phyloP scores from a whole-genome alignment of 116 monocot genomes.

The Posidonia oceanica region DNA sequence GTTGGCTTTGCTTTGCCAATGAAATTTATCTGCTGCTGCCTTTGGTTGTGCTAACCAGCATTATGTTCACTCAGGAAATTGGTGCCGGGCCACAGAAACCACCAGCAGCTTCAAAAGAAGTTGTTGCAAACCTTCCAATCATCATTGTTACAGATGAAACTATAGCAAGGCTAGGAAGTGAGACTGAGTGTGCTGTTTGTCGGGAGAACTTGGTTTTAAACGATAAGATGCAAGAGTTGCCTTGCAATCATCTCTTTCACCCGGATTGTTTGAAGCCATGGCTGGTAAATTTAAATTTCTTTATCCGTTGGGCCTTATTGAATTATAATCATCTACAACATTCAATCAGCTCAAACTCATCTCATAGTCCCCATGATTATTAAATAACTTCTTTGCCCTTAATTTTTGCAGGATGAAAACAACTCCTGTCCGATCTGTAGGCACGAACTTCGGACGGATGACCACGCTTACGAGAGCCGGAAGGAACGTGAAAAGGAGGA shows the following conservation, averaged over 20 bases:
- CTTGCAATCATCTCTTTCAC: conserved; percentile 97
- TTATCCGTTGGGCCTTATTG: neutral
- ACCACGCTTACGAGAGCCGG: conserved; percentile 92
- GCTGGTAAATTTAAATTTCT: conserved; percentile 49
- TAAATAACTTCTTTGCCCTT: neutral
- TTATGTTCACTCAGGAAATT: conserved; percentile 38
- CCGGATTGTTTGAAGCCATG: conserved; percentile 93
- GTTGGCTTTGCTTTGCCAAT: neutral
- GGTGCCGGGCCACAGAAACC: conserved; percentile 50
- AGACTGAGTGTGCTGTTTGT: conserved; percentile 87
- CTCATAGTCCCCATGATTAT: too few species aligned
- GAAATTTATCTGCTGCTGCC: neutral
- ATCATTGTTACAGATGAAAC: conserved; percentile 64
- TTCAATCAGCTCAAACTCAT: too few species aligned
- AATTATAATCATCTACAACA: too few species aligned
- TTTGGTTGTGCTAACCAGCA: too few species aligned
- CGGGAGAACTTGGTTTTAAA: conserved; percentile 61
- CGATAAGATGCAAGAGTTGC: conserved; percentile 95
- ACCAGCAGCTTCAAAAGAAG: conserved; percentile 92
- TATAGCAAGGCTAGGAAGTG: conserved; percentile 52
- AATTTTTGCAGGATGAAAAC: conserved; percentile 60
- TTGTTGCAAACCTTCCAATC: conserved; percentile 78
- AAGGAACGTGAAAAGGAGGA: conserved; percentile 90
- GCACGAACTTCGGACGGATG: conserved; percentile 82
- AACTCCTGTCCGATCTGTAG: conserved; percentile 94